Percentiles rank a stretch among this genome's conserved stretches.
These are phyloP conservation scores for Rutstroemia sp. DNA, from an alignment of 2,329 filamentous ascomycete species.

Conservation along the genomic window DNA sequence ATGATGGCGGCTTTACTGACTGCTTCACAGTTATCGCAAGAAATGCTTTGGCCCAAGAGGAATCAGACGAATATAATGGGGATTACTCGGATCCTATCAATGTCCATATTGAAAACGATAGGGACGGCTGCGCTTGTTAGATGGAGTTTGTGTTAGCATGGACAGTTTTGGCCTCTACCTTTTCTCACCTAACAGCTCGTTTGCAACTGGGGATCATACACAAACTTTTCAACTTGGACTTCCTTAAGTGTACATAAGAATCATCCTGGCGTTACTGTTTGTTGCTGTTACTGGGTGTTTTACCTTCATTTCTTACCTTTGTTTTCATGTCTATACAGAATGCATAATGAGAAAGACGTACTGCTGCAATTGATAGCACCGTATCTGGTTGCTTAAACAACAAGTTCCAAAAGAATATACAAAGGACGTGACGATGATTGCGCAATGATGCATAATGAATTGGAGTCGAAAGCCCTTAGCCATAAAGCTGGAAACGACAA, in stretches of 20 bases:
- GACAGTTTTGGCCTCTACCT: conserved; percentile 3
- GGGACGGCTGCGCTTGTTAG: conserved; percentile 90
- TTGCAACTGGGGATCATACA: neutral
- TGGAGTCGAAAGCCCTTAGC: too few species aligned
- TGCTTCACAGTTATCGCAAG: conserved; percentile 72
- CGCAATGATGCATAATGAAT: too few species aligned
- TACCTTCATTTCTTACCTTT: conserved; percentile 10
- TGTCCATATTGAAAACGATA: conserved; percentile 91
- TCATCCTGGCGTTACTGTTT: conserved; percentile 23
- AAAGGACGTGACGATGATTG: too few species aligned
- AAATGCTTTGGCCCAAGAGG: conserved; percentile 92
- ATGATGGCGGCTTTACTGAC: conserved; percentile 4
- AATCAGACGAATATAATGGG: conserved; percentile 94
- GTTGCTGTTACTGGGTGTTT: conserved; percentile 16
- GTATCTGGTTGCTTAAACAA: neutral
- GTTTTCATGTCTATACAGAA: conserved; percentile 22
- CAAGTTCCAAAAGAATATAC: neutral
- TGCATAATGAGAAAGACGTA: conserved; percentile 14
- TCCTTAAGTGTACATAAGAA: conserved; percentile 26
- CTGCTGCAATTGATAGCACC: neutral
- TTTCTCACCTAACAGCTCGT: neutral
- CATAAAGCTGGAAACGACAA: neutral
- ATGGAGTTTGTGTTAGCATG: conserved; percentile 5
- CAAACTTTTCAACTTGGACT: conserved; percentile 5
- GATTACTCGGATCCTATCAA: conserved; percentile 98